These are phyloP conservation scores for Phytophthora cactorum DNA, from an alignment of 352 stramenopile species.

Conservation along the genomic window DNA sequence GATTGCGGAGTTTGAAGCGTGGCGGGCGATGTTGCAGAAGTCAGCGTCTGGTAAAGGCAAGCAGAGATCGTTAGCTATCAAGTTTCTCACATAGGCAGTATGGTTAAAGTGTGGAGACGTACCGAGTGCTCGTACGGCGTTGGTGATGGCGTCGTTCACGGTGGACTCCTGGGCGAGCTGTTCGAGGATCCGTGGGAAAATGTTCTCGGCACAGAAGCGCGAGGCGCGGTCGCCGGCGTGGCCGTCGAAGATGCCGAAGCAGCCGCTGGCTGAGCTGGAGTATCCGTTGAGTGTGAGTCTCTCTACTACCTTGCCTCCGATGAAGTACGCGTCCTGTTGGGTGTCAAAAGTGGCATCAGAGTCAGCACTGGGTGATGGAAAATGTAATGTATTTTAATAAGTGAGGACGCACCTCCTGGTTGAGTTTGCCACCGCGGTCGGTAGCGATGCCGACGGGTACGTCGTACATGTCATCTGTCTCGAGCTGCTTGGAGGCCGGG, in stretches of 20 bases:
- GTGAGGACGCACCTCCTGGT: slow-evolving; percentile 62
- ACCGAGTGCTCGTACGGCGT: slow-evolving; percentile 65
- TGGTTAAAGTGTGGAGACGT: slow-evolving; percentile 17
- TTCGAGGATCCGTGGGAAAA: slow-evolving; percentile 71
- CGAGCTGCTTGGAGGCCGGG: slow-evolving; percentile 43
- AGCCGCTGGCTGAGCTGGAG: slow-evolving; percentile 58
- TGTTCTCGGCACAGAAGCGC: slow-evolving; percentile 76
- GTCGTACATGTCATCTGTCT: slow-evolving; percentile 52
- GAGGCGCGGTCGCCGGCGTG: slow-evolving; percentile 82
- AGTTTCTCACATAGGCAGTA: no score
- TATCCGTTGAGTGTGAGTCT: slow-evolving; percentile 86
- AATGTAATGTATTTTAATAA: neutral
- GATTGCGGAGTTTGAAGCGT: slow-evolving; percentile 41
- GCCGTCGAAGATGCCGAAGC: slow-evolving; percentile 87
- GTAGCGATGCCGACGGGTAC: slow-evolving; percentile 68
- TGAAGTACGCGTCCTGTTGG: slow-evolving; percentile 82
- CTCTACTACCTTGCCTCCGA: slow-evolving; percentile 62
- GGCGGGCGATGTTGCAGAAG: slow-evolving; percentile 66
- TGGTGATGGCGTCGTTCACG: slow-evolving; percentile 63
- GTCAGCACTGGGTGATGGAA: slow-evolving; percentile 2
- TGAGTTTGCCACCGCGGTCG: slow-evolving; percentile 75
- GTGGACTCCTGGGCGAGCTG: slow-evolving; percentile 38
- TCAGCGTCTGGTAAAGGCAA: slow-evolving; percentile 50
- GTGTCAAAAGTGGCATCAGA: neutral
- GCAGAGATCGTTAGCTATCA: slow-evolving; percentile 8